Conservation (phyloP, 257 asterid species). For the Cruciata laevipes region DNA sequence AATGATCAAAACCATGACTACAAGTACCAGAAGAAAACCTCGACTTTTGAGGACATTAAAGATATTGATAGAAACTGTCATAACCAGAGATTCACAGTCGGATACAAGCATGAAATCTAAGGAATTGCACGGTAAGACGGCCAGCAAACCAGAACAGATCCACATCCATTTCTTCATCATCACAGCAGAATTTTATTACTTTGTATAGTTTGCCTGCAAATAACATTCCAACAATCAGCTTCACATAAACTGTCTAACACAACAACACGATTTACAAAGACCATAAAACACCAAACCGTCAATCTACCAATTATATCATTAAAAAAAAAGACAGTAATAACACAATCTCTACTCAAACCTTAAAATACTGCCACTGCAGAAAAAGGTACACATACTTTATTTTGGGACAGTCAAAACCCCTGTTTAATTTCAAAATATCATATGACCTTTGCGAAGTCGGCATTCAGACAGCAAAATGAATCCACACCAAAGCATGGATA, state of each 20-base stretch:
- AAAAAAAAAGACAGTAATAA: too few species aligned
- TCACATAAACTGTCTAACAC: background rate
- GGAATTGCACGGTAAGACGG: constrained; percentile 1
- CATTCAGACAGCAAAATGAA: too few species aligned
- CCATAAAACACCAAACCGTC: too few species aligned
- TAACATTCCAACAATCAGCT: background rate
- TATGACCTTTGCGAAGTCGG: too few species aligned
- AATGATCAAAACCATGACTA: constrained; percentile 2
- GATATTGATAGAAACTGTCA: background rate
- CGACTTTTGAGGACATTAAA: background rate
- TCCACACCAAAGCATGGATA: too few species aligned
- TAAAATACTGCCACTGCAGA: too few species aligned
- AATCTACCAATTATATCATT: too few species aligned
- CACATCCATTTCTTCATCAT: background rate
- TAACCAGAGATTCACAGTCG: constrained; percentile 6
- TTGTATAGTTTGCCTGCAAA: constrained; percentile 2
- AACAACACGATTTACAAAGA: background rate
- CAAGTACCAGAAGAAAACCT: background rate
- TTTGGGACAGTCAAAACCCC: background rate
- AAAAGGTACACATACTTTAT: background rate
- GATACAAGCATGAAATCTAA: constrained; percentile 5
- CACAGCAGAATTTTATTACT: constrained; percentile 10
- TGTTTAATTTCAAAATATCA: background rate
- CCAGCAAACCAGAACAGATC: background rate
- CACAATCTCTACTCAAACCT: too few species aligned